Evolutionary conservation across 768 basidiomycete genomes (phyloP).

Genomic region (Russula abietina): DNA sequence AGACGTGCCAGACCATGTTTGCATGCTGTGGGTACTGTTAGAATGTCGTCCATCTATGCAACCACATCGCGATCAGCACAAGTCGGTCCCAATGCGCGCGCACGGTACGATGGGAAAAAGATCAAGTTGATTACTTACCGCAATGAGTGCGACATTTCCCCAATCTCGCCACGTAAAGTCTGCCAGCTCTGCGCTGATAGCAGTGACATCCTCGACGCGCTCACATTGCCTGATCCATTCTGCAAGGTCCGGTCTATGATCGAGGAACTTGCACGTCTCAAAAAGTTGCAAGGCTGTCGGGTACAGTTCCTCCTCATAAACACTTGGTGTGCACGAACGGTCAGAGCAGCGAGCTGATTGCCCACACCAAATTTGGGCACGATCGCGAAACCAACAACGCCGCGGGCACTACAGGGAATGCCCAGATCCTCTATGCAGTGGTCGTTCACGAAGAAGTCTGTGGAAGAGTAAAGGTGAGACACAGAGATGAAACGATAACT

Average conservation of each 20-base stretch:
- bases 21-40: too few species aligned
- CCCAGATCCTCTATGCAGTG: too few species aligned
- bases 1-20: too few species aligned
- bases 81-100: too few species aligned
- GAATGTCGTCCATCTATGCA: conserved; percentile 59
- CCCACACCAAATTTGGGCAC: too few species aligned
- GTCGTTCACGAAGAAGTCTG: too few species aligned
- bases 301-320: conserved; percentile 49
- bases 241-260: conserved; percentile 28
- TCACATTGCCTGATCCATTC: not conserved
- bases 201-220: not conserved
- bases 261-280: conserved; percentile 66
- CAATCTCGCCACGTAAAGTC: not conserved
- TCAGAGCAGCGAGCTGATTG: too few species aligned
- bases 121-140: conserved; percentile 38
- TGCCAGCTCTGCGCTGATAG: not conserved
- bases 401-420: too few species aligned
- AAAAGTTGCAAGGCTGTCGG: conserved; percentile 71
- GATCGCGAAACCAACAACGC: too few species aligned
- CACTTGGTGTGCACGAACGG: too few species aligned
- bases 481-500: too few species aligned
- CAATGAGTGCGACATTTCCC: conserved; percentile 39
- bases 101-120: conserved; percentile 29
- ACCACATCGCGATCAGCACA: not conserved
- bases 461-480: too few species aligned